Evolutionary conservation across 441 rosid genomes (phyloP), one percentile per base, ranked within the genome.

Genomic region (Lepidium campestre): DNA sequence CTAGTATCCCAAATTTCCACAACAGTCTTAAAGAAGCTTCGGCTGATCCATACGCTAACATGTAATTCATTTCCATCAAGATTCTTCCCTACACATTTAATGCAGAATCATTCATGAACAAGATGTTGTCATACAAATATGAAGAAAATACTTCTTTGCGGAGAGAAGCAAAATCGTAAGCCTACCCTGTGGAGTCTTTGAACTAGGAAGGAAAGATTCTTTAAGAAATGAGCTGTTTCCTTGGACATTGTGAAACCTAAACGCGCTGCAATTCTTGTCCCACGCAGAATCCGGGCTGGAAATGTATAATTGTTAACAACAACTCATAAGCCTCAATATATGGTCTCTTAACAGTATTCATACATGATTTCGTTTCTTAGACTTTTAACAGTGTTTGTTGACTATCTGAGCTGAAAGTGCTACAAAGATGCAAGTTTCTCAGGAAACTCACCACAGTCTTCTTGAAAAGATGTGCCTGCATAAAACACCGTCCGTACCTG

Each of bases 21-120:
- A 89, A 59, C 75, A 86, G 74, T 76, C 97, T 84, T 61, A 93
- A 70, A 71, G 96, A 90, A 66, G 96, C 85, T 83, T 89, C 97
- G 20, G 96, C 96, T 57, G 97, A 88, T 54, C 99, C 99, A 79
- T 89, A 89, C 5, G 99, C 87, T 44, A 94, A 77, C 99, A 94
- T 86, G 83, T 89, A 88, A 75, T 91, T 94, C 91, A 91, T 74
- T 83, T 94, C 99, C 96, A 90, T 82, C 76, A 85, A 70, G 70
- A 91, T 80, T 78, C 97, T 89, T 71, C 86, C 80, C 98, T 94
- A 71, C 67, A 75, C 66, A 48, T 70, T 47, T 56, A 49, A 34
- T 5, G 3, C 47, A 57, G 34, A 62, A 53, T 36, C 27, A 27
- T 45, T 45, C 41, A 64, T 32, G 18, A 47, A 46, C 49, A 44